Percentiles rank a stretch among this genome's conserved stretches.
Conservation (phyloP, 768 basidiomycete genomes). For the Russula abietina region DNA sequence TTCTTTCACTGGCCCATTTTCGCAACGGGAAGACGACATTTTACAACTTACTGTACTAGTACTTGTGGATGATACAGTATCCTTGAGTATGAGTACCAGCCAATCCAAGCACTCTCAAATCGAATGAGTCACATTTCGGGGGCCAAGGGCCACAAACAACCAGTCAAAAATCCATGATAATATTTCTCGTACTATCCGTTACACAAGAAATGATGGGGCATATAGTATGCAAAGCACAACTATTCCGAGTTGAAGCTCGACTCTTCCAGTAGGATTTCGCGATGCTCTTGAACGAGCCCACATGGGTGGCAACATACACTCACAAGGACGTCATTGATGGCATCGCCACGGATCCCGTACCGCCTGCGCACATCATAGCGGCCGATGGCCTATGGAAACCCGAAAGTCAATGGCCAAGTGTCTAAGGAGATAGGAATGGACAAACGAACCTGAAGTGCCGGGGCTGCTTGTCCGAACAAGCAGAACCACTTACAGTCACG, state of each 20-base stretch:
- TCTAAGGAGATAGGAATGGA: not conserved
- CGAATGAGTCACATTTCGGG: not conserved
- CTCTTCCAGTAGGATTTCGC: constrained; percentile 8
- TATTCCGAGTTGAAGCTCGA: not conserved
- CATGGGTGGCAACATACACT: not conserved
- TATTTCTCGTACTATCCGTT: not conserved
- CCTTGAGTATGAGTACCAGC: not conserved
- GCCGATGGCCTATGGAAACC: not conserved
- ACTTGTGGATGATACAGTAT: not conserved
- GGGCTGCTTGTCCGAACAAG: not conserved
- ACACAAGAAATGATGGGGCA: not conserved
- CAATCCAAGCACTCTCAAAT: no score
- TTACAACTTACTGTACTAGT: no score
- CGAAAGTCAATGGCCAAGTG: not conserved
- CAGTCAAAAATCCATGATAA: not conserved
- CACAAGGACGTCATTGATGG: not conserved
- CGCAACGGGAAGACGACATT: no score
- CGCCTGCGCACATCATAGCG: not conserved
- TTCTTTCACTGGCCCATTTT: no score
- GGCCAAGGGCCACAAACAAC: not conserved
- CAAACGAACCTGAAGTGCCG: not conserved
- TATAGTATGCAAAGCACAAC: no score
- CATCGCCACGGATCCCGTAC: constrained; percentile 2
- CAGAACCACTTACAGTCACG: not conserved
- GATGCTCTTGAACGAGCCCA: constrained; percentile 8